phyloP scores from a whole-genome alignment of 2,329 filamentous ascomycete species.

The Hypoxylon sp. region DNA sequence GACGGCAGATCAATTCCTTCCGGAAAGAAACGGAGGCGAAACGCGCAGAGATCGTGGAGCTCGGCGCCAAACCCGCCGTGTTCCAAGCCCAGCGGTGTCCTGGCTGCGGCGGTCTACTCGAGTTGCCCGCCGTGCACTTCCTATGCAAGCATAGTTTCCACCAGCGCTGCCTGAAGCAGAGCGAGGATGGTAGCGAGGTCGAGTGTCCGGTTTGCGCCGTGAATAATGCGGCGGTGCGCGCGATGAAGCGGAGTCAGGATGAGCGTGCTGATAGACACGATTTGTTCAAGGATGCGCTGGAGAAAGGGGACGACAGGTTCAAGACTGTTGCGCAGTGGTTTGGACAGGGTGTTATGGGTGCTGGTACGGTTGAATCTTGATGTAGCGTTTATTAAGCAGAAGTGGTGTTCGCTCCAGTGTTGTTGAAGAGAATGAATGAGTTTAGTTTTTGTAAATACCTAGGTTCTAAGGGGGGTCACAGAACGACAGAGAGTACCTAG shows the following conservation, averaged over 20 bases:
- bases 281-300: conserved; percentile 85
- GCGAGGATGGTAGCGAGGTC: conserved; percentile 66
- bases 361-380: conserved; percentile 41
- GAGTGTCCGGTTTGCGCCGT: conserved; percentile 90
- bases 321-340: conserved; percentile 96
- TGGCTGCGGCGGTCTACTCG: conserved; percentile 82
- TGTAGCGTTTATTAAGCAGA: not conserved
- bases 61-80: conserved; percentile 84
- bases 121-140: conserved; percentile 94
- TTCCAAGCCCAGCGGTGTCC: conserved; percentile 93
- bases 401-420: not conserved
- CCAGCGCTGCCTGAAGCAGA: conserved; percentile 83
- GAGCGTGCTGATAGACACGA: conserved; percentile 91
- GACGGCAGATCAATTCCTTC: conserved; percentile 85
- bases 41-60: conserved; percentile 80
- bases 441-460: not conserved
- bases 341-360: conserved; percentile 86
- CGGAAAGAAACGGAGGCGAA: conserved; percentile 86
- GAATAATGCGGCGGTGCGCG: conserved; percentile 88
- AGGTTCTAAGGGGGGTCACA: not conserved
- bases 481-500: not conserved
- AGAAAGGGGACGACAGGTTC: conserved; percentile 83
- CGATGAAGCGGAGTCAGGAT: conserved; percentile 87
- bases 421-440: not conserved
- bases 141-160: conserved; percentile 98